Base-by-base conservation (phyloP, 495 filamentous ascomycete species). In the Xylaria palmicola region DNA sequence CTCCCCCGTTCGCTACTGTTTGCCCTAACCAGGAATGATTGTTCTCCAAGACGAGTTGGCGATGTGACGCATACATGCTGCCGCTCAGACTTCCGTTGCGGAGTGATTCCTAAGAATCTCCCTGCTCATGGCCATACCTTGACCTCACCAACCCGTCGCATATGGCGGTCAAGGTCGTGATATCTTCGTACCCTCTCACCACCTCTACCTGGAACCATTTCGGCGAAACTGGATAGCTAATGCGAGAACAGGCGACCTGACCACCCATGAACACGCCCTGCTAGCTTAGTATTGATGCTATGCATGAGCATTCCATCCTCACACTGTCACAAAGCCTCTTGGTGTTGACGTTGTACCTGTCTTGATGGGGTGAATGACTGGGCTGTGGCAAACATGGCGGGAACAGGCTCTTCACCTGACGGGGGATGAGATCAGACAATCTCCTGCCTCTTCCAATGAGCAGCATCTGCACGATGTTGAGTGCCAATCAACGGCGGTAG, bases 401-500 rank as follows among this genome's bases (percentile, higher is more conserved):
- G 34, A 41, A 32, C 22, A 40, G 20, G 6, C 36, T 19, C 36
- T 10, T 22, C 22, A 15, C 44, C 43, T 34, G 36, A 52, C n/a
- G 47, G 40, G n/a, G n/a, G 43, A 59, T 30, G 43, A 59, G 44
- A 19, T 41, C 29, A 47, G 47, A 34, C 36, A 5, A 27, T 30
- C 17, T 22, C 32, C n/a, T 10, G 34, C 15, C 6, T 29, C 45
- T 39, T 50, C 30, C 34, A 22, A 59, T 59, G 17, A 37, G 34
- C 45, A 52, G 44, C 7, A n/a, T 6, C 24, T 40, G 15, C 45
- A 37, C 36, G 36, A 34, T 32, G 10, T 4, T 51, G 34, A 52
- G 57, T 44, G 17, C 47, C 57, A 51, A 60, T 60, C 57, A 60
- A 51, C 36, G 7, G 44, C 12, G 44, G n/a, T 32, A 1, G 27